Base-by-base conservation (phyloP, 2,329 filamentous ascomycete genomes). In the Calonectria montana region DNA sequence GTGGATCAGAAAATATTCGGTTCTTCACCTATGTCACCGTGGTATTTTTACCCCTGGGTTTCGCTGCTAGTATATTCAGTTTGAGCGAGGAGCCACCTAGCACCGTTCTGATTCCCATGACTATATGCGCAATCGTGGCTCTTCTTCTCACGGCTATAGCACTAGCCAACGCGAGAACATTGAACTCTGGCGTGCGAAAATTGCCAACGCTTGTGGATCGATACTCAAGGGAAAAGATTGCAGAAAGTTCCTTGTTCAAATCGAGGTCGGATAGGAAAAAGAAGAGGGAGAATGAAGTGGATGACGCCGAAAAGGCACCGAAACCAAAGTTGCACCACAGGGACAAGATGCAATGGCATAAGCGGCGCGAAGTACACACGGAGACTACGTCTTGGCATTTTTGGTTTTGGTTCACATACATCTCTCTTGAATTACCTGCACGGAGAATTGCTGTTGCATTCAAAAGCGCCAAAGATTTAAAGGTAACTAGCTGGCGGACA, bases 1-100 rank as follows among this genome's bases (percentile, higher is more conserved):
- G 47, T 1, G 45, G 63, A 15, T 48, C 63, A 3, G 63, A 65
- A n/a, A 50, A 65, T 13, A 65, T 65, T 21, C 63, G 47, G n/a
- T 50, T 41, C 23, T 65, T 65, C 63, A 65, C 47, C 5, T 53
- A 65, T 27, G 63, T 65, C 12, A 55, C 63, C 2, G 63, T 53
- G 2, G 63, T 65, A 1, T 65, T 65, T 15, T 12, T 65, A 9
- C 63, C 63, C 31, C 9, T 65, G 16, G 63, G 63, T 3, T 65
- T 65, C 21, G 63, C 63, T 1, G 45, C 47, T 8, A 50, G 63
- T 15, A 15, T 65, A 10, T 65, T 53, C 23, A 65, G 63, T 12
- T 29, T 41, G 35, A 55, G 47, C 15, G 43, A 53, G 4, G 45
- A 48, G 31, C 62, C 62, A 1, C 53, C 53, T 1, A 5, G n/a